These are phyloP conservation scores for Pythium sp. DNA, from an alignment of 352 stramenopile genomes.

Conservation along the genomic window DNA sequence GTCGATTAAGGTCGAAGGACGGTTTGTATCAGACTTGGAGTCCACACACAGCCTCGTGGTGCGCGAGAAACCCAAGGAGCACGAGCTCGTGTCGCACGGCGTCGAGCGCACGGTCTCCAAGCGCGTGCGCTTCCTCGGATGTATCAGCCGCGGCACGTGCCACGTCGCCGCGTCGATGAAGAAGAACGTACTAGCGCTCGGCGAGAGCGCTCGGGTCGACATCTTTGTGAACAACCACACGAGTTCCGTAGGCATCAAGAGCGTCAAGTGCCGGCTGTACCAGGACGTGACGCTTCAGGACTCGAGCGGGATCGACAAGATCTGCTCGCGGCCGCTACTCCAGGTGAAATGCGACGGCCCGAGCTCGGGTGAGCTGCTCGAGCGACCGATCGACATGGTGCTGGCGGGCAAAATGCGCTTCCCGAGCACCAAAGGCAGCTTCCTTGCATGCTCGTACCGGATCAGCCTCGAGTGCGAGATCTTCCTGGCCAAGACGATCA, in stretches of 20 bases:
- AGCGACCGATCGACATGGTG: conserved; percentile 55
- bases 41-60: conserved; percentile 49
- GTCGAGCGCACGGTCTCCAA: conserved; percentile 67
- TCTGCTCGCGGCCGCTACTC: conserved; percentile 42
- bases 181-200: conserved; percentile 55
- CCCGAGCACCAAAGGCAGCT: conserved; percentile 46
- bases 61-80: conserved; percentile 23
- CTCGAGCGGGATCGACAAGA: conserved; percentile 28
- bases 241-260: conserved; percentile 36
- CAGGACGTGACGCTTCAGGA: conserved; percentile 59
- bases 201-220: conserved; percentile 57
- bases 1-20: conserved; percentile 60
- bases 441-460: conserved; percentile 59
- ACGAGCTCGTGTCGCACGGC: conserved; percentile 20
- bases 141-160: conserved; percentile 55
- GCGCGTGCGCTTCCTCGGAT: conserved; percentile 48
- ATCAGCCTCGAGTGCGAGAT: conserved; percentile 67
- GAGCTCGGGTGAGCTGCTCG: conserved; percentile 46
- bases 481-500: conserved; percentile 22
- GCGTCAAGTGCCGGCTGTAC: conserved; percentile 54
- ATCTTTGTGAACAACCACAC: conserved; percentile 80
- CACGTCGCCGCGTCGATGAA: conserved; percentile 63
- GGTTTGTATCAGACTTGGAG: conserved; percentile 73
- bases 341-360: conserved; percentile 55
- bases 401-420: conserved; percentile 55